Evolutionary conservation across 306 rosid genomes (phyloP), one percentile per base, ranked within the genome.

Genomic region (Quercus rubra): DNA sequence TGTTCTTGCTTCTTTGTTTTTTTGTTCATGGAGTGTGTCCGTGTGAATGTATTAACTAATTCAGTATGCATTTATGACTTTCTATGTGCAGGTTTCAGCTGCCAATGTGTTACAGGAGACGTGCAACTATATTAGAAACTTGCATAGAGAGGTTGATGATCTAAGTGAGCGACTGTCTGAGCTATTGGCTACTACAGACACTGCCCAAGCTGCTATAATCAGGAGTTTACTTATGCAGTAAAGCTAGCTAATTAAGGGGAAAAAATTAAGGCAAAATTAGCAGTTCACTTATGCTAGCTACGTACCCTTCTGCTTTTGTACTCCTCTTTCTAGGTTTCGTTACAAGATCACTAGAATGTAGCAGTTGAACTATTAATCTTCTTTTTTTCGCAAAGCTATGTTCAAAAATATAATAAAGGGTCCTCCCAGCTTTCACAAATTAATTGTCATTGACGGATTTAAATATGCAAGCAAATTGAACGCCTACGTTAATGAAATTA

Each of bases 131-230:
- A 94, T 94, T 5, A 90, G 89, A 83, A 94, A 64, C 87, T 82
- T 94, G 86, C 91, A 94, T 83, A 80, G 97, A 66, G 98, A 94
- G 72, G 98, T 90, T 31, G 98, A 90, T n/a, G 98, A 89, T 43
- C 87, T 94, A 58, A 94, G 98, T 4, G 98, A 92, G 84, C 85
- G 98, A 5, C 88, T 94, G 33, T 86, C 97, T 19, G 94, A 89
- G 92, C 86, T 94, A 2, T 81, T 94, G 86, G 94, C 89, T 4
- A 89, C 96, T 15, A 86, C 92, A 6, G 98, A 94, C 83, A 81
- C 89, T 23, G 98, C 96, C 73, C 98, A 94, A 83, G 98, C 98
- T 75, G 98, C 92, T 23, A 86, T 94, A 6, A 94, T 94, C 80
- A 90, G 98, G 85, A 94, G 83, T 55, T 88, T 94, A 76, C 93